Conservation (phyloP, 257 asterid species). For the Echites panduratus region DNA sequence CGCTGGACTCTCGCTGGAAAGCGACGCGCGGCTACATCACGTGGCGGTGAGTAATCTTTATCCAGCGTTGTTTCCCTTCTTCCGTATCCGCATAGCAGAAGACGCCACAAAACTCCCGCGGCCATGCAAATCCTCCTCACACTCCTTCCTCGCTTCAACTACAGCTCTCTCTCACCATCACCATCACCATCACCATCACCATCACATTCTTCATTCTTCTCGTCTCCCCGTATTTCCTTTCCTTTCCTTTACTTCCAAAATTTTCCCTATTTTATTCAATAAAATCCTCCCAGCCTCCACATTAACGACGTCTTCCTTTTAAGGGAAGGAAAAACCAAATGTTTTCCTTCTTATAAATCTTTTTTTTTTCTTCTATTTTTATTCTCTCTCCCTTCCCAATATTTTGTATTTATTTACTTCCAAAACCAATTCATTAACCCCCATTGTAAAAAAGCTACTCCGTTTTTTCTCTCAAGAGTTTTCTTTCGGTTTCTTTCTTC, state of each 20-base stretch:
- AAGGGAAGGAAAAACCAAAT: neutral
- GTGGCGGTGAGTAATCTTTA: too few relatives aligned
- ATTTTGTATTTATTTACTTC: too few relatives aligned
- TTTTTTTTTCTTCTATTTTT: neutral
- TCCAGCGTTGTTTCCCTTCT: neutral
- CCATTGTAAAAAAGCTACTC: neutral
- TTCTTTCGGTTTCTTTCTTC: neutral
- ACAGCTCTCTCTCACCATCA: too few relatives aligned
- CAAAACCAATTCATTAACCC: neutral
- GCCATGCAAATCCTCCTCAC: constrained; percentile 45
- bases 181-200: too few relatives aligned
- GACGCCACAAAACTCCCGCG: constrained; percentile 61
- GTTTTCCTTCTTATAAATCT: neutral
- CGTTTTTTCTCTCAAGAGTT: neutral
- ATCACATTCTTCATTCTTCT: too few relatives aligned
- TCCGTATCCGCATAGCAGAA: constrained; percentile 18
- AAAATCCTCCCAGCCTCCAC: neutral
- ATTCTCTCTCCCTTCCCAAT: too few relatives aligned
- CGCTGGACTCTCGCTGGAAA: too few relatives aligned
- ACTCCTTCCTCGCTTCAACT: constrained; percentile 4
- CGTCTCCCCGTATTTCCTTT: too few relatives aligned
- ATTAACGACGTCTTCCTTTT: neutral
- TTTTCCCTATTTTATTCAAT: too few relatives aligned
- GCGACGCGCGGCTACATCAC: constrained; percentile 33
- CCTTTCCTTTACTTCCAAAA: too few relatives aligned